phyloP scores from a whole-genome alignment of 2,329 filamentous ascomycete species.

The Thelonectria discophora region DNA sequence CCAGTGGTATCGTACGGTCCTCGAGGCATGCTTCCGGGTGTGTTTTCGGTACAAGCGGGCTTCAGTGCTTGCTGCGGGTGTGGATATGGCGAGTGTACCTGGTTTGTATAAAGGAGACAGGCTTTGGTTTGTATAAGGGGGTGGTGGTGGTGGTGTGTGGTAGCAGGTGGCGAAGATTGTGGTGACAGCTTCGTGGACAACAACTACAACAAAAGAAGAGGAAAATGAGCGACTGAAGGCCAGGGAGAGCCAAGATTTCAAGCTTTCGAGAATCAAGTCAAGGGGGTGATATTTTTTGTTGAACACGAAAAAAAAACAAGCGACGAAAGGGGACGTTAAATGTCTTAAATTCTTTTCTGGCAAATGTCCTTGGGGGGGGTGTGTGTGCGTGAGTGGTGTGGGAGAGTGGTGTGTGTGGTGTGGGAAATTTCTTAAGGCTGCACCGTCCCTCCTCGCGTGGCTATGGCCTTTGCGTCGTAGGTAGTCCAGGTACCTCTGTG shows the following conservation, averaged over 20 bases:
- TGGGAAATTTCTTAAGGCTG: conserved; percentile 19
- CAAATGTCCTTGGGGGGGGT: not conserved
- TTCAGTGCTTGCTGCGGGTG: not conserved
- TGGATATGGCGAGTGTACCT: no score
- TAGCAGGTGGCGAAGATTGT: no score
- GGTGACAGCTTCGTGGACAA: not conserved
- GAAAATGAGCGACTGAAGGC: conserved; percentile 18
- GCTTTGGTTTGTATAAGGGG: not conserved
- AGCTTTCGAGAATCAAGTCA: conserved; percentile 2
- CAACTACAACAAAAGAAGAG: not conserved
- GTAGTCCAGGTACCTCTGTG: not conserved
- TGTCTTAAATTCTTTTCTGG: conserved; percentile 2
- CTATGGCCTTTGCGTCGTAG: conserved; percentile 13
- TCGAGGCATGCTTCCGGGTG: conserved; percentile 44
- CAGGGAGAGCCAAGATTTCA: not conserved
- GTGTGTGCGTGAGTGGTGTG: no score
- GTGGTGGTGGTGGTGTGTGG: no score
- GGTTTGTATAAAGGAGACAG: no score
- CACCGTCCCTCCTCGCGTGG: conserved; percentile 11
- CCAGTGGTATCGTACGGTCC: conserved; percentile 52
- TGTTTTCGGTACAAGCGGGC: conserved; percentile 6
- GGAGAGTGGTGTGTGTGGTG: not conserved
- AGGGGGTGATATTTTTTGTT: conserved; percentile 11
- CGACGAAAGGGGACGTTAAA: conserved; percentile 1
- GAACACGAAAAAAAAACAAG: conserved; percentile 18